Conservation (phyloP, 805 yeast species). For the Metschnikowia koreensis region DNA sequence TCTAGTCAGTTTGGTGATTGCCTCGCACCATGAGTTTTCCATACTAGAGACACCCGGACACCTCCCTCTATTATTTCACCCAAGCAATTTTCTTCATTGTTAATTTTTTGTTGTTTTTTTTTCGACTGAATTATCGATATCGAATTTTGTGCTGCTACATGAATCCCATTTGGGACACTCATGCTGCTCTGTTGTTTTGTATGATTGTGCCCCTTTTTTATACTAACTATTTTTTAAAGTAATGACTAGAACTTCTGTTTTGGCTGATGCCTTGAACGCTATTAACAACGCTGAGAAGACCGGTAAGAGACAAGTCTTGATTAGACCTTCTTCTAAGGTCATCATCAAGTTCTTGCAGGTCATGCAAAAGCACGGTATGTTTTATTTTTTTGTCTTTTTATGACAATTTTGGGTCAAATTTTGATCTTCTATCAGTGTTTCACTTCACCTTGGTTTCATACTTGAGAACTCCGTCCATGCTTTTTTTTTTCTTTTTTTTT, state of each 20-base stretch:
- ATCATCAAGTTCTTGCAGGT: slow-evolving; percentile 33
- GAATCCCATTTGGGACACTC: slow-evolving; percentile 23
- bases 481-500: neutral
- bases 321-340: slow-evolving; percentile 37
- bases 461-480: neutral
- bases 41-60: slow-evolving; percentile 7
- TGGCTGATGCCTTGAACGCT: slow-evolving; percentile 37
- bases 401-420: neutral
- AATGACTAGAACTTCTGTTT: slow-evolving; percentile 37
- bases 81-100: neutral
- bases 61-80: slow-evolving; percentile 4
- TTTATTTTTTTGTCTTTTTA: neutral
- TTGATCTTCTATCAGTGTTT: neutral
- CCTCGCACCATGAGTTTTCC: slow-evolving; percentile 3
- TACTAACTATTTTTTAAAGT: slow-evolving; percentile 17
- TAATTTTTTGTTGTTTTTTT: too few species aligned
- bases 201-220: slow-evolving; percentile 13
- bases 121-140: neutral
- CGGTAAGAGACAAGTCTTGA: slow-evolving; percentile 37
- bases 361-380: slow-evolving; percentile 33
- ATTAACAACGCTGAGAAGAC: slow-evolving; percentile 39
- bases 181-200: slow-evolving; percentile 23
- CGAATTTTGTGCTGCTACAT: slow-evolving; percentile 16
- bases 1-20: slow-evolving; percentile 5
- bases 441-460: neutral